Base-by-base conservation (phyloP, 306 rosid species). In the Acmispon strigosus region DNA sequence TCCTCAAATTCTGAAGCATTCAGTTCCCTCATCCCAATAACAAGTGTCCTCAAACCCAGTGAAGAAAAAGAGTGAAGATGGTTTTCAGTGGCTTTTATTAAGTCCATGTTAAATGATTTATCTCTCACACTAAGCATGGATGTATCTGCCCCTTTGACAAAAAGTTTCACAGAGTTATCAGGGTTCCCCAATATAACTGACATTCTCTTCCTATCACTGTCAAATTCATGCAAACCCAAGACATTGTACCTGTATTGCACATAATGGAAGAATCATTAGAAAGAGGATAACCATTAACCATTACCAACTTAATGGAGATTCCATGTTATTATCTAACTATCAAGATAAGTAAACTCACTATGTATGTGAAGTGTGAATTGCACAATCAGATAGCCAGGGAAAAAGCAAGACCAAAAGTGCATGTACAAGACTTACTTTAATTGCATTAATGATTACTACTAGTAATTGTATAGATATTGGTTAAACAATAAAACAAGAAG, bases 201-300 rank as follows among this genome's bases (percentile, higher is more conserved):
- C 99, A 94, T 94, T 67, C 97, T 85, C 87, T 94, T 94, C 73
- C 99, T 79, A 49, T 94, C 99, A 63, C 99, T 94, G 70, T 94
- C 99, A 13, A 94, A 94, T 81, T 91, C 99, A 44, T 94, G 99
- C 86, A 94, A 20, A 64, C 99, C 99, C 83, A 94, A 79, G 62
- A 94, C 97, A 72, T 77, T 87, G 86, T 87, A 89, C 91, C 99
- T 94, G 96, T 82, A 77, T 70, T 69, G 58, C 66, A 72, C 85
- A 63, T 63, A 43, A 80, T 34, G n/a, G 54, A 64, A 63, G 27
- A 56, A 59, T 76, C 70, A 83, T 81, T 66, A 77, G 62, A 53
- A 70, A 57, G 11, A 34, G 75, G 72, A 58, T 34, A 76, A 22
- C 16, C 4, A 41, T 12, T 34, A 76, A 22, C 16, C 4, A 41